Percentiles rank a stretch among this genome's conserved stretches.
phyloP scores from a whole-genome alignment of 1,139 yeast genomes.

The Zhuliangozyma blackwelliae region DNA sequence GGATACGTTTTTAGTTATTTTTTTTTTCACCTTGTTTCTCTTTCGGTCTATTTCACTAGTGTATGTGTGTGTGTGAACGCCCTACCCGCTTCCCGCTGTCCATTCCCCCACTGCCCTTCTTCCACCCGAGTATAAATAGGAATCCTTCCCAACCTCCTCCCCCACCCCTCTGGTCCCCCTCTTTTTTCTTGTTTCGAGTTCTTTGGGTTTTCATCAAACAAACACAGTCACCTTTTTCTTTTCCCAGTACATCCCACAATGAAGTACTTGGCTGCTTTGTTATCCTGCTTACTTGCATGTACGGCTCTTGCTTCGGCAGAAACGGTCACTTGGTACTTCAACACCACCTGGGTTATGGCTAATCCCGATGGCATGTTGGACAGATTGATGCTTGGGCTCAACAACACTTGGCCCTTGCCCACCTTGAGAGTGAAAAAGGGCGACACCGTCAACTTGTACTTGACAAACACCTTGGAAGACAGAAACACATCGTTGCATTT shows the following conservation, averaged over 20 bases:
- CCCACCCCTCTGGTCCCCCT: too few species aligned
- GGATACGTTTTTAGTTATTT: too few species aligned
- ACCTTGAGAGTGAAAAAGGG: constrained; percentile 59
- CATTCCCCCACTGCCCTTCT: too few species aligned
- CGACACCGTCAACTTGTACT: constrained; percentile 55
- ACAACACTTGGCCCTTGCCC: constrained; percentile 74
- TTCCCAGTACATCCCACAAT: not conserved
- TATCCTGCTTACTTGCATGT: constrained; percentile 2
- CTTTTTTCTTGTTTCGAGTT: too few species aligned
- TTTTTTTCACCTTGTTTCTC: too few species aligned
- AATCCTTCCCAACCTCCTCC: too few species aligned
- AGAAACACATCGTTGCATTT: constrained; percentile 64
- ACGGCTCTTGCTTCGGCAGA: constrained; percentile 30
- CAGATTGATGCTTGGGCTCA: constrained; percentile 59
- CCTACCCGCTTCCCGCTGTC: too few species aligned
- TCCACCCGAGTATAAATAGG: too few species aligned
- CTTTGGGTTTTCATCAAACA: too few species aligned
- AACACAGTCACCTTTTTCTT: too few species aligned
- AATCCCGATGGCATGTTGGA: constrained; percentile 61
- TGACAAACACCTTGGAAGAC: constrained; percentile 54
- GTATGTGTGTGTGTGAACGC: too few species aligned
- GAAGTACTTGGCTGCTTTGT: not conserved
- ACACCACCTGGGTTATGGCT: constrained; percentile 53
- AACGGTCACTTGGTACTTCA: constrained; percentile 50
- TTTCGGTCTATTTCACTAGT: too few species aligned